Evolutionary conservation across 2,329 filamentous ascomycete species (phyloP).

Genomic region (Penicillium sp.): DNA sequence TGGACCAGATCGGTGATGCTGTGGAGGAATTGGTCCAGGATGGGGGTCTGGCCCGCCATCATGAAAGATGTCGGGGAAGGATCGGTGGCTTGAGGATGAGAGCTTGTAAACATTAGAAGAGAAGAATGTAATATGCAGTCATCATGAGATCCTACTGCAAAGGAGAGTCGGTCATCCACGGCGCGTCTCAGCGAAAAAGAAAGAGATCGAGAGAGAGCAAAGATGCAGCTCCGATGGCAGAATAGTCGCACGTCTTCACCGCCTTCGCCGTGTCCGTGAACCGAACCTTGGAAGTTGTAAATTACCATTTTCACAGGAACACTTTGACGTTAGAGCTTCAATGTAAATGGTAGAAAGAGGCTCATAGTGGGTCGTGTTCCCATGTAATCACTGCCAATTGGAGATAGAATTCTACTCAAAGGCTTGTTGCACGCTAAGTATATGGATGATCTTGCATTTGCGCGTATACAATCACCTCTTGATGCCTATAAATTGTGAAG

Average conservation of each 20-base stretch:
- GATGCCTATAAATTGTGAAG: too few relatives aligned
- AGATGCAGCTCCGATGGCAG: neutral
- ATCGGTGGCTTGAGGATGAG: neutral
- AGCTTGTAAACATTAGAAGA: neutral
- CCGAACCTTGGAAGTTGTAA: too few relatives aligned
- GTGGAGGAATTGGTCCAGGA: slow-evolving; percentile 63
- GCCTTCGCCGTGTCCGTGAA: neutral
- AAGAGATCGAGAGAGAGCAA: neutral
- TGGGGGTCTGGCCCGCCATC: slow-evolving; percentile 49
- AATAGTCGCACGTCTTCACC: neutral
- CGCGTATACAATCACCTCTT: too few relatives aligned
- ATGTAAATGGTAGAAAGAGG: too few relatives aligned
- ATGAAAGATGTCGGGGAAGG: neutral
- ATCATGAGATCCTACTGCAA: neutral
- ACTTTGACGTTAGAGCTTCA: neutral
- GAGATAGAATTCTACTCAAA: neutral
- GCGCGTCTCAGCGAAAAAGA: neutral
- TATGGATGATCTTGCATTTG: neutral
- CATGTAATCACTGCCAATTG: neutral
- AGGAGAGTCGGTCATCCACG: neutral
- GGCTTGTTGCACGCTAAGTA: neutral
- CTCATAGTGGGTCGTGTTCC: too few relatives aligned
- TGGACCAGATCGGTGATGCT: slow-evolving; percentile 61
- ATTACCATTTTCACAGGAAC: too few relatives aligned
- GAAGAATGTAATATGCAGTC: neutral